These are phyloP conservation scores for Halenospora varia DNA, from an alignment of 495 filamentous ascomycete genomes.

Conservation along the genomic window DNA sequence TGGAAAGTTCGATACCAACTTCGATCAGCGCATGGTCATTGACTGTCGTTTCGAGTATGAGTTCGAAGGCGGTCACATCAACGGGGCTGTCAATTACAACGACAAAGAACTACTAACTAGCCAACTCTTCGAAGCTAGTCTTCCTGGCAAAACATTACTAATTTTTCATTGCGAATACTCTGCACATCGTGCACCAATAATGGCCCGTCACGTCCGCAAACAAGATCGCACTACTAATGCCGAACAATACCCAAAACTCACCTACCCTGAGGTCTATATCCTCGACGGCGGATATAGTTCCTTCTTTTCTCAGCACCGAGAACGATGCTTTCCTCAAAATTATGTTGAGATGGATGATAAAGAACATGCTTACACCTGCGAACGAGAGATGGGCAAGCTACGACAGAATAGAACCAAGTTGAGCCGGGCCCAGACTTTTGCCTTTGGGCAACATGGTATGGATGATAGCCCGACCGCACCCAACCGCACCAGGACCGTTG, in stretches of 20 bases:
- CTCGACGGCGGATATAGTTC: slow-evolving; percentile 93
- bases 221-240: slow-evolving; percentile 81
- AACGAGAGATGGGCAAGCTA: slow-evolving; percentile 88
- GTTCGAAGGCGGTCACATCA: slow-evolving; percentile 93
- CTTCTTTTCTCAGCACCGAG: slow-evolving; percentile 76
- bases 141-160: slow-evolving; percentile 66
- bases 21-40: slow-evolving; percentile 75
- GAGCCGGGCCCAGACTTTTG: slow-evolving; percentile 87
- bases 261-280: slow-evolving; percentile 95
- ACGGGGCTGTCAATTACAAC: slow-evolving; percentile 89
- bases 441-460: slow-evolving; percentile 73
- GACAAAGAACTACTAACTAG: slow-evolving; percentile 82
- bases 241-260: slow-evolving; percentile 78
- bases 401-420: slow-evolving; percentile 73
- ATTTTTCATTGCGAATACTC: slow-evolving; percentile 99
- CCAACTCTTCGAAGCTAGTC: slow-evolving; percentile 62
- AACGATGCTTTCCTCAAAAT: slow-evolving; percentile 83
- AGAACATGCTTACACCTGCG: slow-evolving; percentile 85
- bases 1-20: slow-evolving; percentile 71
- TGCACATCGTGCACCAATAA: slow-evolving; percentile 92
- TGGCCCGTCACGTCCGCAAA: slow-evolving; percentile 84
- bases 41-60: slow-evolving; percentile 99
- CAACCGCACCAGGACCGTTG: slow-evolving; percentile 39
- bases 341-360: slow-evolving; percentile 94
- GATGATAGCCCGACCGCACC: slow-evolving; percentile 79